phyloP scores from a whole-genome alignment of 2,329 filamentous ascomycete genomes.

The Zalaria sp. region DNA sequence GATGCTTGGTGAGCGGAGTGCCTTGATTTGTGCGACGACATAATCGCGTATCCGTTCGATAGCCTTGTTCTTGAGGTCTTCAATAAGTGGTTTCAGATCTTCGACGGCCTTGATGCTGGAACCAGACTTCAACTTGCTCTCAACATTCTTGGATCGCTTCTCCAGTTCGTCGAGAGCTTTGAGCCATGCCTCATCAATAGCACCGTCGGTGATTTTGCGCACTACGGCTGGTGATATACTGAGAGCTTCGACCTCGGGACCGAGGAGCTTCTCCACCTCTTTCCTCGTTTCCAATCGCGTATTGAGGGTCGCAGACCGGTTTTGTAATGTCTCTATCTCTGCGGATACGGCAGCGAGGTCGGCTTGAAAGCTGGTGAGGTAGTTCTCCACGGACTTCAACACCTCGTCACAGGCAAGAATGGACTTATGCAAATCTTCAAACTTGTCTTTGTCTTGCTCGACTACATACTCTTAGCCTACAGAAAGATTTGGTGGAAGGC shows the following conservation, averaged over 20 bases:
- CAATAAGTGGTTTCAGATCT: conserved; percentile 72
- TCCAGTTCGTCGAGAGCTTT: conserved; percentile 74
- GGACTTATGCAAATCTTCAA: conserved; percentile 79
- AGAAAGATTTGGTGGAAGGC: not conserved
- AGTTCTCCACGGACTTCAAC: conserved; percentile 80
- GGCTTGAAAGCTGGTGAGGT: conserved; percentile 82
- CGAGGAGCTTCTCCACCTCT: conserved; percentile 75
- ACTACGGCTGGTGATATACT: conserved; percentile 76
- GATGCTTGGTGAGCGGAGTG: conserved; percentile 83
- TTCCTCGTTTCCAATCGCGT: conserved; percentile 78
- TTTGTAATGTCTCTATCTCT: conserved; percentile 88
- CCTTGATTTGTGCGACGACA: conserved; percentile 86
- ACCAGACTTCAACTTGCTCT: conserved; percentile 48
- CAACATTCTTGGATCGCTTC: conserved; percentile 57
- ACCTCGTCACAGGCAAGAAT: conserved; percentile 87
- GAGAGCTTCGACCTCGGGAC: conserved; percentile 81
- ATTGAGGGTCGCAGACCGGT: conserved; percentile 69
- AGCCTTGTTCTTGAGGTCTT: conserved; percentile 77
- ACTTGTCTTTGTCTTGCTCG: conserved; percentile 67
- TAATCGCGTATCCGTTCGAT: conserved; percentile 89
- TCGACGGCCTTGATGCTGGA: conserved; percentile 59
- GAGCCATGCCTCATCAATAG: conserved; percentile 81
- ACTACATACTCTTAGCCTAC: conserved; percentile 8
- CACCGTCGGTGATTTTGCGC: conserved; percentile 71
- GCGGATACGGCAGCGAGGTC: conserved; percentile 85